phyloP scores from a whole-genome alignment of 2,329 filamentous ascomycete genomes.

The Chrysoporthe puriensis region DNA sequence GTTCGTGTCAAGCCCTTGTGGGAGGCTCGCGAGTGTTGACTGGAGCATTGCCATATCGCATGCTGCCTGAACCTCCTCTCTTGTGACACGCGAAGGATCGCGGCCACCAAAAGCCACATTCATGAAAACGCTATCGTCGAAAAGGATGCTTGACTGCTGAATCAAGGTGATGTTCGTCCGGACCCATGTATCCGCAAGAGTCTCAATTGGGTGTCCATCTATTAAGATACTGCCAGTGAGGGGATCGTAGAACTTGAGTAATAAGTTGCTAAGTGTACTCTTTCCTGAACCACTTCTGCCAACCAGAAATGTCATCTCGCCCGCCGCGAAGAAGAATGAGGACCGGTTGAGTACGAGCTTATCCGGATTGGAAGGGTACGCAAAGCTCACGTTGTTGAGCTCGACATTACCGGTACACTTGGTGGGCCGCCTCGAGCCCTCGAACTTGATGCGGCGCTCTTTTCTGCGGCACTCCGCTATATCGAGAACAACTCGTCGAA shows the following conservation, averaged over 20 bases:
- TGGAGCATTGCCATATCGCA: conserved; percentile 71
- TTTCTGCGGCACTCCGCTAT: conserved; percentile 33
- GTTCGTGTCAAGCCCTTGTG: conserved; percentile 70
- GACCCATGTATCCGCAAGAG: conserved; percentile 71
- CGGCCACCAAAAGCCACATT: conserved; percentile 77
- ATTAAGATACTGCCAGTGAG: conserved; percentile 65
- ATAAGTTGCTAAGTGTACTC: conserved; percentile 80
- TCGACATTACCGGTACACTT: conserved; percentile 69
- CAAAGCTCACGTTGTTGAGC: conserved; percentile 75
- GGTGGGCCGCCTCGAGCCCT: conserved; percentile 33
- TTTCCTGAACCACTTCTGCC: conserved; percentile 91
- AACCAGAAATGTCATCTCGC: conserved; percentile 78
- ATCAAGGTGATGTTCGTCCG: conserved; percentile 78
- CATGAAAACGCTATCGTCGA: conserved; percentile 75
- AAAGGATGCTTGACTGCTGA: conserved; percentile 80
- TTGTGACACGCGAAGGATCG: conserved; percentile 51
- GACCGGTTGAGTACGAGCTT: conserved; percentile 62
- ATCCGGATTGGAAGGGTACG: conserved; percentile 73
- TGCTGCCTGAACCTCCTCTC: conserved; percentile 62
- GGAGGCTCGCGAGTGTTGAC: conserved; percentile 67
- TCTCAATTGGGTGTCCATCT: conserved; percentile 65
- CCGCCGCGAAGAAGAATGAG: conserved; percentile 71
- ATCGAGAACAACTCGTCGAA: conserved; percentile 53
- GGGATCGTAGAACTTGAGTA: conserved; percentile 77
- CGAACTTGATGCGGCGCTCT: conserved; percentile 29